Evolutionary conservation across 306 rosid genomes (phyloP), one percentile per base, ranked within the genome.

Genomic region (Cicer pinnatifidum): DNA sequence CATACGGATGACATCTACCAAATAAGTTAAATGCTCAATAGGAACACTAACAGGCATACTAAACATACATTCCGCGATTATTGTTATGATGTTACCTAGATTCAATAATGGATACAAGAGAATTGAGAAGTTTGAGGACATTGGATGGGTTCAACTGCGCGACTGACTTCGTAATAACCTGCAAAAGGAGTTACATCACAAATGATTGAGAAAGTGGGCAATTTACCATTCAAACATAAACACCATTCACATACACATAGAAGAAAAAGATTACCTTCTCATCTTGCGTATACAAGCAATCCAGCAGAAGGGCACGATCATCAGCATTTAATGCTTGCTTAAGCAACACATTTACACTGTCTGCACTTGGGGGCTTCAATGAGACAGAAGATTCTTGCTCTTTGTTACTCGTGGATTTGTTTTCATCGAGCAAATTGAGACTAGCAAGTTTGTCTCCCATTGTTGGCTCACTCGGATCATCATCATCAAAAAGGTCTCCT

Each of bases 301-400:
- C 88, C 2, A 92, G 59, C 64, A 92, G 73, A 67, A 92, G 89
- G 76, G 81, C 58, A 2, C 88, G 89, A 64, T 90, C 98, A 52
- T 90, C 98, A 8, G 98, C 98, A 57, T 86, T 86, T 39, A 90
- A 84, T 48, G 95, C 95, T 76, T 90, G 97, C 85, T 84, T 92
- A 38, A 92, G 98, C 85, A 92, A 77, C 70, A 88, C 82, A 70
- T 90, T 83, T 13, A 92, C 87, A 7, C 91, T 90, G 78, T 90
- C 96, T 41, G 95, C 96, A 80, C 88, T 87, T 8, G 95, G 96
- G 77, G 91, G 96, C 77, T 71, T 87, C 47, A 23, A 75, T 47
- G 43, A 63, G 6, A 60, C 33, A 48, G 86, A 78, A 67, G 84
- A 45, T 75, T 83, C 91, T 65, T 82, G 83, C 60, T 75, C 75